Conservation (phyloP, 352 stramenopile species). For the Albugo laibachii region DNA sequence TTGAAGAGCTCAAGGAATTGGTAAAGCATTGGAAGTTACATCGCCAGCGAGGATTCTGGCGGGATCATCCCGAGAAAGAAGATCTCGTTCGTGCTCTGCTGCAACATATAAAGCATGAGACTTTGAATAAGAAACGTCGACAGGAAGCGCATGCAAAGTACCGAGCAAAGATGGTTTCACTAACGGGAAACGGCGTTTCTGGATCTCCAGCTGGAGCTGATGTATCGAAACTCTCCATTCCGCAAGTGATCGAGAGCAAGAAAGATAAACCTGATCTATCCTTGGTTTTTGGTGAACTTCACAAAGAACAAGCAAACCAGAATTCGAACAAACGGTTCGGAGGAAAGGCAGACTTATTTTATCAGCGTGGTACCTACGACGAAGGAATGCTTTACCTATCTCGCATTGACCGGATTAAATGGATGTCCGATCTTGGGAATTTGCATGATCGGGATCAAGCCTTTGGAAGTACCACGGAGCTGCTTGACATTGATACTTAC, state of each 20-base stretch:
- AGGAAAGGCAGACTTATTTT: slow-evolving; percentile 51
- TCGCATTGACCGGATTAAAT: slow-evolving; percentile 49
- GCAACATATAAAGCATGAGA: slow-evolving; percentile 68
- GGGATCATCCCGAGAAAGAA: slow-evolving; percentile 78
- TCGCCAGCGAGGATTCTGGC: slow-evolving; percentile 76
- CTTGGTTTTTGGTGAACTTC: slow-evolving; percentile 18
- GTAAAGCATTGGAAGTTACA: slow-evolving; percentile 85
- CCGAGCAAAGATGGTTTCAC: slow-evolving; percentile 13
- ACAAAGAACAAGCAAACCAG: not conserved
- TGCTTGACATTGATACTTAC: not conserved
- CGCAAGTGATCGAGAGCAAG: slow-evolving; percentile 15
- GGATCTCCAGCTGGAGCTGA: not conserved
- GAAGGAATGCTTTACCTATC: slow-evolving; percentile 76
- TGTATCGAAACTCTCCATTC: not conserved
- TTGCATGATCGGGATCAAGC: slow-evolving; percentile 3
- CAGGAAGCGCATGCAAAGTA: slow-evolving; percentile 73
- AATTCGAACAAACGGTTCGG: not conserved
- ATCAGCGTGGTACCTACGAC: slow-evolving; percentile 66
- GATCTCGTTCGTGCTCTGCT: slow-evolving; percentile 73
- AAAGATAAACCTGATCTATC: slow-evolving; percentile 19
- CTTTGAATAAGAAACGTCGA: slow-evolving; percentile 51
- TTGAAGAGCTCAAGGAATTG: slow-evolving; percentile 83
- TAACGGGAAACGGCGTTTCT: not conserved
- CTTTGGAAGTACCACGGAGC: not conserved
- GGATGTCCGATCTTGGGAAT: not conserved